Evolutionary conservation across 1,139 yeast species (phyloP).

Genomic region (Suhomyces coccinellae): DNA sequence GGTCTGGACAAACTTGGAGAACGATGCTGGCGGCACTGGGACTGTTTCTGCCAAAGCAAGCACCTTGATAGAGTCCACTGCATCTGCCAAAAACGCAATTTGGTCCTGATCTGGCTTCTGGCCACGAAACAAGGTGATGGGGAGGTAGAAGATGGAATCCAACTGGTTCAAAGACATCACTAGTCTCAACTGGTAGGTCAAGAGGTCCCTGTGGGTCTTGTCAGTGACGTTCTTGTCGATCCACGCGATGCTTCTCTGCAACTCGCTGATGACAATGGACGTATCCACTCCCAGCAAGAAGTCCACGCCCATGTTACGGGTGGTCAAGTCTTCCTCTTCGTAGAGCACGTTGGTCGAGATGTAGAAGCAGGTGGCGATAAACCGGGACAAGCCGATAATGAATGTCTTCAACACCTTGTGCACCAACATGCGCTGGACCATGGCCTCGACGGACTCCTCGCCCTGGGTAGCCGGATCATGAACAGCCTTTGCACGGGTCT

Average conservation of each 20-base stretch:
- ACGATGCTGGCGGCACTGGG: constrained; percentile 31
- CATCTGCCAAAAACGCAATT: constrained; percentile 20
- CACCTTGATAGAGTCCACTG: constrained; percentile 16
- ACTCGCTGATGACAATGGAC: constrained; percentile 22
- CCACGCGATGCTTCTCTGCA: constrained; percentile 18
- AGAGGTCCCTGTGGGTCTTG: constrained; percentile 3
- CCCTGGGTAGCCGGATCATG: neutral
- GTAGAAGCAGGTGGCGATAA: constrained; percentile 49
- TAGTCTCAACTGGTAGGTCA: constrained; percentile 31
- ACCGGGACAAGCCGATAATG: constrained; percentile 51
- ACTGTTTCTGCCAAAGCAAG: constrained; percentile 8
- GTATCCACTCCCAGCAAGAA: constrained; percentile 31
- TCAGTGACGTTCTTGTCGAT: constrained; percentile 7
- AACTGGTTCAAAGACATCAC: constrained; percentile 29
- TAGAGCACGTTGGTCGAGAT: constrained; percentile 62
- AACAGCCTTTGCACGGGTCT: constrained; percentile 2
- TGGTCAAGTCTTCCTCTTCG: constrained; percentile 75
- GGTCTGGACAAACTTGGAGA: constrained; percentile 53
- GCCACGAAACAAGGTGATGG: constrained; percentile 23
- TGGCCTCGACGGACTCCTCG: neutral
- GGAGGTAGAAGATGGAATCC: constrained; percentile 26
- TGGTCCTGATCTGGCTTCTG: neutral
- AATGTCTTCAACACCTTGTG: constrained; percentile 51
- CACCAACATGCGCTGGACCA: constrained; percentile 29
- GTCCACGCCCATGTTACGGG: constrained; percentile 57